Conservation (phyloP, 2,329 filamentous ascomycete species). For the Dothideomycetes sp. region DNA sequence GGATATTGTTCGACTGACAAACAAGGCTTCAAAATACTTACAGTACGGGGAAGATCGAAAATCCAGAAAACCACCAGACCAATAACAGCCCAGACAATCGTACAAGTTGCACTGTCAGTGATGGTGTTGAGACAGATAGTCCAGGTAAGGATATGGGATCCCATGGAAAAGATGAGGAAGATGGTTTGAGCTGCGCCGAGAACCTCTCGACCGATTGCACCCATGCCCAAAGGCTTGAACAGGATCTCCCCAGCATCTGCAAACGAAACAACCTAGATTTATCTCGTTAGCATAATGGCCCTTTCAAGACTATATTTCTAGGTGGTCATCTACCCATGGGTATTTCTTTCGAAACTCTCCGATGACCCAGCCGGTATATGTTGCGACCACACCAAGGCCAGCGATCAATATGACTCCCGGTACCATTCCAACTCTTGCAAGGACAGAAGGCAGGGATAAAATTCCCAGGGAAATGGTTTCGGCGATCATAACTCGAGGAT, state of each 20-base stretch:
- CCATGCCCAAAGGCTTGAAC: slow-evolving; percentile 29
- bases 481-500: slow-evolving; percentile 43
- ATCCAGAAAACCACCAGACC: slow-evolving; percentile 50
- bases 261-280: slow-evolving; percentile 42
- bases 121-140: slow-evolving; percentile 62
- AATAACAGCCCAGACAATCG: slow-evolving; percentile 55
- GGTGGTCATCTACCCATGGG: slow-evolving; percentile 29
- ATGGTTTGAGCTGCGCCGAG: slow-evolving; percentile 54
- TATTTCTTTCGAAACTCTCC: slow-evolving; percentile 49
- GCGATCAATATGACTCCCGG: slow-evolving; percentile 48
- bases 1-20: no score
- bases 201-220: slow-evolving; percentile 53
- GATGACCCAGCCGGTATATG: slow-evolving; percentile 50
- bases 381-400: slow-evolving; percentile 45
- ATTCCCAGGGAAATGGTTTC: slow-evolving; percentile 50
- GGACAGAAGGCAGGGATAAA: slow-evolving; percentile 44
- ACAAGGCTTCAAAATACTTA: slow-evolving; percentile 55
- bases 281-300: slow-evolving; percentile 11
- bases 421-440: slow-evolving; percentile 44
- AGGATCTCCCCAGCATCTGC: slow-evolving; percentile 60
- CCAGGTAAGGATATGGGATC: slow-evolving; percentile 60
- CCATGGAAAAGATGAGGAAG: slow-evolving; percentile 60
- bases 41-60: slow-evolving; percentile 52
- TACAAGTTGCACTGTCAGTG: slow-evolving; percentile 53
- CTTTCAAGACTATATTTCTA: background rate